These are phyloP conservation scores for Aphanomyces cochlioides DNA, from an alignment of 352 stramenopile genomes.

Conservation along the genomic window DNA sequence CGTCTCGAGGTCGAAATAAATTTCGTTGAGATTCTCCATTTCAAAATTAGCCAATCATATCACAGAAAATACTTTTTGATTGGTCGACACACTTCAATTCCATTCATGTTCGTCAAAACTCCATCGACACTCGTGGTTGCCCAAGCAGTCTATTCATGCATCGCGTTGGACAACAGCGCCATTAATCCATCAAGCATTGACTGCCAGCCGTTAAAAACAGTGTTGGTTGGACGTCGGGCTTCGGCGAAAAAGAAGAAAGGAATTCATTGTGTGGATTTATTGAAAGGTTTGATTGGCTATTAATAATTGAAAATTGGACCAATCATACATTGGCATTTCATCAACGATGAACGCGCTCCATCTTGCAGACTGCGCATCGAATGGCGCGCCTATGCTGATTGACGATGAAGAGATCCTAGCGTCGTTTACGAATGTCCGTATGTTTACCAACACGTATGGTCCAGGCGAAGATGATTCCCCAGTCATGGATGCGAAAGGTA, in stretches of 20 bases:
- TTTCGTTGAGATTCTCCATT: too few relatives aligned
- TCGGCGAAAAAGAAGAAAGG: too few relatives aligned
- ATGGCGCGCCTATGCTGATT: conserved; percentile 19
- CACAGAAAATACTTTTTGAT: background rate
- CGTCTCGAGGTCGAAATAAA: too few relatives aligned
- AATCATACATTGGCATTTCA: background rate
- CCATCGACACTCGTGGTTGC: background rate
- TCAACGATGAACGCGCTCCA: conserved; percentile 27
- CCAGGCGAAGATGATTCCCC: conserved; percentile 15
- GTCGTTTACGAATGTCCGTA: conserved; percentile 12
- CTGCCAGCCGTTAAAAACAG: too few relatives aligned
- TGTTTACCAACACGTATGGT: conserved; percentile 25
- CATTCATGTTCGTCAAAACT: background rate
- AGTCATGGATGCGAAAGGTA: conserved; percentile 15
- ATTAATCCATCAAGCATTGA: too few relatives aligned
- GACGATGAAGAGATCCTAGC: conserved; percentile 23
- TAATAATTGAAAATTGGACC: too few relatives aligned
- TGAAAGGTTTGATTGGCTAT: too few relatives aligned
- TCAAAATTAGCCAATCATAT: conserved; percentile 1
- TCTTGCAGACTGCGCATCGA: conserved; percentile 5
- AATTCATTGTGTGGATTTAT: too few relatives aligned
- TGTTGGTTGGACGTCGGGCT: too few relatives aligned
- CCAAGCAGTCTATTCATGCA: too few relatives aligned
- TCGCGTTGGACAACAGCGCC: too few relatives aligned
- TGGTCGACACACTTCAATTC: background rate